Percentiles rank a stretch among this genome's conserved stretches.
These are phyloP conservation scores for Fusarium clavum DNA, from an alignment of 2,329 filamentous ascomycete species.

Conservation along the genomic window DNA sequence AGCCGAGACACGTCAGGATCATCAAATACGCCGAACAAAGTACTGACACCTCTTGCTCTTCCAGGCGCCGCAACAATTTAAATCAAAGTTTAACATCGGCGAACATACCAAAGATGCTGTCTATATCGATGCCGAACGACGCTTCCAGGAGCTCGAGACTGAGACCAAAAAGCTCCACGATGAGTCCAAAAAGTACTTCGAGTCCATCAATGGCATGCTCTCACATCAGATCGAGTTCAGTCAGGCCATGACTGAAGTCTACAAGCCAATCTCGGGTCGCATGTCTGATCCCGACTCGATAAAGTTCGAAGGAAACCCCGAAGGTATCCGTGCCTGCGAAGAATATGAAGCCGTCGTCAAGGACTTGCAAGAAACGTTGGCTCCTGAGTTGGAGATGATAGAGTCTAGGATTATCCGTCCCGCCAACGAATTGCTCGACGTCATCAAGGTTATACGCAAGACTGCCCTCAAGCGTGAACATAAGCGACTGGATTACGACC, in stretches of 20 bases:
- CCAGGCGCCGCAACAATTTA: conserved; percentile 90
- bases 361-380: conserved; percentile 87
- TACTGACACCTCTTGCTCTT: conserved; percentile 6
- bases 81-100: conserved; percentile 92
- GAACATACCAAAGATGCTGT: conserved; percentile 95
- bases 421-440: conserved; percentile 90
- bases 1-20: background rate
- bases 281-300: conserved; percentile 91
- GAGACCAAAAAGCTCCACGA: conserved; percentile 98
- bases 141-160: conserved; percentile 92
- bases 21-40: background rate
- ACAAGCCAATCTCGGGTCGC: conserved; percentile 97
- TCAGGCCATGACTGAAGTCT: conserved; percentile 93
- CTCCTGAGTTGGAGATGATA: conserved; percentile 97
- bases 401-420: conserved; percentile 90
- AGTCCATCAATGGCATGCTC: conserved; percentile 98
- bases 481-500: conserved; percentile 97
- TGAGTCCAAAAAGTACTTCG: conserved; percentile 97
- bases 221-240: conserved; percentile 98
- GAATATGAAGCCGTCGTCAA: conserved; percentile 94
- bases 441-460: conserved; percentile 96
- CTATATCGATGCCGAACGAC: conserved; percentile 92
- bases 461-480: conserved; percentile 90
- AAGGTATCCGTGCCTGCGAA: conserved; percentile 94
- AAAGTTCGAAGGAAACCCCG: conserved; percentile 85